A percentile compares a stretch with the other conserved stretches of the same genome.
Conservation (phyloP, 148 eudicot genomes). For the Chenopodium formosanum region DNA sequence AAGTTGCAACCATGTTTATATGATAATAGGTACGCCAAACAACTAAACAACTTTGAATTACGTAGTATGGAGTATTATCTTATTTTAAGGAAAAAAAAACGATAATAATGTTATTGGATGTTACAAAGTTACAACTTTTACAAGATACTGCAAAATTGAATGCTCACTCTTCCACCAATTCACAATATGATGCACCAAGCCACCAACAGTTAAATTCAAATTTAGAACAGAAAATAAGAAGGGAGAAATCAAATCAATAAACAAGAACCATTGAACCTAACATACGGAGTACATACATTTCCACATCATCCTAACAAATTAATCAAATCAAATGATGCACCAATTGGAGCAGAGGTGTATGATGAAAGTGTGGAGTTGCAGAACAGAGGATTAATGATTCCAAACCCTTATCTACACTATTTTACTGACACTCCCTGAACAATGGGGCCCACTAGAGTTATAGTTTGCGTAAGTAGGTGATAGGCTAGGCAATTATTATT, state of each 20-base stretch:
- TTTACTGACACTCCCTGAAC: not conserved
- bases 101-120: no score
- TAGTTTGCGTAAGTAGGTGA: constrained; percentile 21
- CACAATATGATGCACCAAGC: not conserved
- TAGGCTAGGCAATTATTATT: not conserved
- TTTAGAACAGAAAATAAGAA: not conserved
- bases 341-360: not conserved
- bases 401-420: not conserved
- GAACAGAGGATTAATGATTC: not conserved
- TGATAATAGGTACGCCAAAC: no score
- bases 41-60: no score
- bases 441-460: not conserved
- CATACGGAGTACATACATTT: not conserved
- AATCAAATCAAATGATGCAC: not conserved
- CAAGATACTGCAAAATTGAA: not conserved
- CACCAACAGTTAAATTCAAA: not conserved
- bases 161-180: not conserved
- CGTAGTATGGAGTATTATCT: no score
- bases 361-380: not conserved
- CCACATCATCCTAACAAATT: not conserved
- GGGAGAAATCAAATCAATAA: no score
- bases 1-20: no score
- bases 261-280: no score
- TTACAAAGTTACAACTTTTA: no score
- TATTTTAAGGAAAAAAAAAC: no score